Evolutionary conservation across 768 basidiomycete genomes (phyloP), one percentile per base, ranked within the genome.

Genomic region (Phanerochaete carnosa): DNA sequence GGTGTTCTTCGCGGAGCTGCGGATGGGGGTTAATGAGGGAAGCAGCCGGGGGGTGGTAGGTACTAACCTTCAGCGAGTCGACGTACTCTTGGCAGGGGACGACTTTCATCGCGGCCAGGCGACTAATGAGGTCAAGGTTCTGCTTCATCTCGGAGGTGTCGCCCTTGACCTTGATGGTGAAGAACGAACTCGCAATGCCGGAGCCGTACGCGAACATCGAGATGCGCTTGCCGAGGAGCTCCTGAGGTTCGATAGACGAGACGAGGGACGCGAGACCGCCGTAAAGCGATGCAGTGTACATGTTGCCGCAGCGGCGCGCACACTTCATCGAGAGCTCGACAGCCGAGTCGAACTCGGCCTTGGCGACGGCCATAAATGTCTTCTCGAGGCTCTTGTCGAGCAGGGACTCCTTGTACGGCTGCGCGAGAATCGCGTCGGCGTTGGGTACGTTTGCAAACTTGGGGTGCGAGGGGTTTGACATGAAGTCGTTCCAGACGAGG

Each of bases 361-460:
- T 93, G 58, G 90, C 88, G 59, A 87, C 78, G n/a, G 74, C 76
- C 52, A 97, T 84, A 77, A 99, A 97, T 7, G 90, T 87, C 83
- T 98, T 98, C 76, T 99, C 97, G 67, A 98, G 85, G 66, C 79
- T 83, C 81, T 98, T 99, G 81, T 98, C 94, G n/a, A 86, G 85
- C 53, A 97, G 84, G 0, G 94, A 89, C 59, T 86, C 86, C 32
- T 82, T 79, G 71, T 88, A 86, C 22, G 89, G 78, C 62, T 85
- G 77, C 54, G 82, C 74, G 64, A 93, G 83, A 75, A 89, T 77
- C 19, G 83, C 69, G 52, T 95, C 90, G 22, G 92, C 83, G 62
- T 85, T 80, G 61, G 90, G 81, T 61, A 94, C 74, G 70, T 83
- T 81, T 62, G 86, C 85, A 69, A 89, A 94, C 57, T 80, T 81